Evolutionary conservation across 2,329 filamentous ascomycete species (phyloP), one percentile per base, ranked within the genome.

Genomic region (Clarireedia homoeocarpa): DNA sequence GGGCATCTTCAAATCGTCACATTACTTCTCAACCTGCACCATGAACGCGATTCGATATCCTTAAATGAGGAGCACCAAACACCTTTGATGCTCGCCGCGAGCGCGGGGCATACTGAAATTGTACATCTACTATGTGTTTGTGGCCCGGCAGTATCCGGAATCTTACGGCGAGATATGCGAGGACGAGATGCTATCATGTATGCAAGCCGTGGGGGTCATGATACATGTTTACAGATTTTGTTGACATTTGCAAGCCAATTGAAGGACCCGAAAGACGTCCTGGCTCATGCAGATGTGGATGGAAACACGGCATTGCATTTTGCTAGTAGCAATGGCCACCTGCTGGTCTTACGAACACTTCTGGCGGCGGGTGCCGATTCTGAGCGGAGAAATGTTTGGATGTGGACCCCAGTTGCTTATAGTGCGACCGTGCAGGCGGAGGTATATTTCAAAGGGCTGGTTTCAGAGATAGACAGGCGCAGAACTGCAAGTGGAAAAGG

Each of bases 281-380:
- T 88, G 6, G 75, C 75, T 47, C 74, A 77, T 30, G 75, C 77
- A 4, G 90, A 95, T 66, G 66, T 77, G 1, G 80, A 86, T 57
- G 90, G 90, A n/a, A 94, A 95, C 68, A 95, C 89, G 2, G 88
- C 89, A 0, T 75, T 95, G 45, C 90, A 95, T 72, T 91, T 94
- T 72, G 91, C 91, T 12, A 89, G 84, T 65, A 86, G 86, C 47
- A 88, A 88, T 65, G 90, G 90, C 1, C 87, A 92, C 63, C 71
- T 95, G 47, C 82, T 91, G 53, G 86, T 89, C 0, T 73, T 95
- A 54, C 78, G 90, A 45, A 86, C 90, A 38, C 75, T 95, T 53
- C 77, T 95, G 12, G 84, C 86, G 3, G 88, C 88, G 0, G 90
- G 90, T 10, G 89, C 90, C 0, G 85, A 91, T 63, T 81, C 88